phyloP scores from a whole-genome alignment of 768 basidiomycete species.

The Suillus paluster region DNA sequence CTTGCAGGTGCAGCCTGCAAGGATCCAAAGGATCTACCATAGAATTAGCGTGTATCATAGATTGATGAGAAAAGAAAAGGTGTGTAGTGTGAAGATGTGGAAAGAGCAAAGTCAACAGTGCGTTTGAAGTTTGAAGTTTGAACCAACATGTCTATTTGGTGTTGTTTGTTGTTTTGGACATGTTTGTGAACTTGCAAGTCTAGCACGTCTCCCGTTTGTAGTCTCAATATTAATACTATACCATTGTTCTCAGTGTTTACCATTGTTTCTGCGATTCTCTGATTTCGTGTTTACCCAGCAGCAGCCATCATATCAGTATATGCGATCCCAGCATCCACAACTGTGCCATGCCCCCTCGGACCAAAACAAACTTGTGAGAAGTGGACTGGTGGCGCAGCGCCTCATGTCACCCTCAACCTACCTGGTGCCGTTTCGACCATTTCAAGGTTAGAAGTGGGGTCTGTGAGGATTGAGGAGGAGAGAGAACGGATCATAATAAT shows the following conservation, averaged over 20 bases:
- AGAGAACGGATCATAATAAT: not conserved
- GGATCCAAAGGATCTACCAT: not conserved
- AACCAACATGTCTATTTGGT: no score
- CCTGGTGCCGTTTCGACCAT: not conserved
- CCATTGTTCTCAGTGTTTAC: not conserved
- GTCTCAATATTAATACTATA: not conserved
- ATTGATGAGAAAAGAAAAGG: not conserved
- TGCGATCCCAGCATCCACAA: not conserved
- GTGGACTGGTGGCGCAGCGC: not conserved
- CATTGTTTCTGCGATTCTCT: not conserved
- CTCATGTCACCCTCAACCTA: not conserved
- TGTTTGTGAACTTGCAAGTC: no score
- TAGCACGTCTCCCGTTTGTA: no score
- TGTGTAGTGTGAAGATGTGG: not conserved
- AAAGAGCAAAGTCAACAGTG: not conserved
- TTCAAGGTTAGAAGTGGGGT: not conserved
- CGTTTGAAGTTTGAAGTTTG: not conserved
- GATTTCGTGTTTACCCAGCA: not conserved
- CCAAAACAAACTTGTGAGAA: not conserved
- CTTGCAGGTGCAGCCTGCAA: slow-evolving; percentile 5
- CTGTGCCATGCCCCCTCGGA: not conserved
- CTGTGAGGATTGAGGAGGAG: not conserved
- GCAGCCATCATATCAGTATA: not conserved
- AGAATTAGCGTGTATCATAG: not conserved
- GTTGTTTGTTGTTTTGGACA: no score